Base-by-base conservation (phyloP, 371 early-diverging fungal genomes). In the Rhizopus microsporus region DNA sequence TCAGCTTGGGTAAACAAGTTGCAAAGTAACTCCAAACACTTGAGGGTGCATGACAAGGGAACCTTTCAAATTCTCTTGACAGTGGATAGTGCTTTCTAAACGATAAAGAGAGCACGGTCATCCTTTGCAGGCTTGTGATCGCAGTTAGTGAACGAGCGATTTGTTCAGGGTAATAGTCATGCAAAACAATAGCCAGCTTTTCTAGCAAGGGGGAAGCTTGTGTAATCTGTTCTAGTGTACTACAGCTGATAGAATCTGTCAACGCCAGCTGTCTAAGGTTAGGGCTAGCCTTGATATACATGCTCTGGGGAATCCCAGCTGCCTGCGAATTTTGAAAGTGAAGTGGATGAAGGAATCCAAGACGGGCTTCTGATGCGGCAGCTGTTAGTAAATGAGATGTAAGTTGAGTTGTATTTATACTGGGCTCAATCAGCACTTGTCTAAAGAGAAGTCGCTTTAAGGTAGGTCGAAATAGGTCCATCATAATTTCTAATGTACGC, bases 21-120 rank as follows among this genome's bases (percentile, higher is more conserved):
- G 72, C 72, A 51, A 79, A 66, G 9, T 48, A 39, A 0, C 57
- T 37, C 80, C 80, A 79, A 2, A 54, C 60, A 13, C 37, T 7
- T 0, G 72, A 47, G 6, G 75, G 70, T 2, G 68, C 71, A 52
- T 64, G 60, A 44, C 80, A 79, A 7, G 71, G 67, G 31, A 79
- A 42, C 12, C 65, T 56, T 39, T 60, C 64, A 38, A 59, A 67
- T 9, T 58, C 59, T 10, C 56, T 65, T 1, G 62, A 53, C 5
- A 64, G 37, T 8, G 71, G 65, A 44, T 69, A 59, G 8, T 61
- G 63, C 10, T 53, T 51, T 13, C 70, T 66, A 56, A 75, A 79
- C 1, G 68, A 67, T 16, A 79, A 56, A 0, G 80, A 79, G 2
- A 79, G 51, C n/a, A 71, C 56, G 7, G 50, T 52, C 3, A 79